Conservation (phyloP, 2,329 filamentous ascomycete genomes). For the Capronia coronata region DNA sequence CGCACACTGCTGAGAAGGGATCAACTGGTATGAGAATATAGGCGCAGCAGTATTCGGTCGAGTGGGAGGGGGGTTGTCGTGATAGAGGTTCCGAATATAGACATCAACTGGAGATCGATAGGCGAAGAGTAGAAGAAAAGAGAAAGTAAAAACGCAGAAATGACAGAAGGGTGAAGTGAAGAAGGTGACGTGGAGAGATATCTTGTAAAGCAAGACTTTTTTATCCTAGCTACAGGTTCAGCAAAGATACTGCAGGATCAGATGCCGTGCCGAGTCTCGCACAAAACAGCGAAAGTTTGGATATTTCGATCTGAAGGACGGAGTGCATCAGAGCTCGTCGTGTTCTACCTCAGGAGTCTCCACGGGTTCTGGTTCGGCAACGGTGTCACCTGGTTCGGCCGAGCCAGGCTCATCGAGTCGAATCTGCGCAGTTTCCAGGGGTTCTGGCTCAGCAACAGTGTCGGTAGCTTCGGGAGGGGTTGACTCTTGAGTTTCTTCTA, state of each 20-base stretch:
- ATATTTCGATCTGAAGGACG: not conserved
- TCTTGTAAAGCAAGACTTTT: not conserved
- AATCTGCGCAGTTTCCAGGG: constrained; percentile 4
- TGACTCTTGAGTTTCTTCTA: constrained; percentile 7
- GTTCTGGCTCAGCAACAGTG: constrained; percentile 8
- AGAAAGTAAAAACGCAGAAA: not conserved
- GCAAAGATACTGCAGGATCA: too few species aligned
- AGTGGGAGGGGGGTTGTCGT: too few species aligned
- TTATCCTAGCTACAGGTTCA: not conserved
- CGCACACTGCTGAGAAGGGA: too few species aligned
- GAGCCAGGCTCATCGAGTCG: not conserved
- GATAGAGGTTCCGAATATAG: not conserved
- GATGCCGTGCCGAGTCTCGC: not conserved
- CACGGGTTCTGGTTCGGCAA: constrained; percentile 11
- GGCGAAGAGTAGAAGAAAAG: not conserved
- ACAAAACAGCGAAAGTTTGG: not conserved
- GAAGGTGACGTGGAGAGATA: not conserved
- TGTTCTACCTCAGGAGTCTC: constrained; percentile 10
- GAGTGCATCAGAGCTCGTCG: constrained; percentile 19
- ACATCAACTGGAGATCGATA: not conserved
- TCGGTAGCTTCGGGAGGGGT: constrained; percentile 9
- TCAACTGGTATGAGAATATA: too few species aligned
- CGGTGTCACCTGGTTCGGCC: not conserved
- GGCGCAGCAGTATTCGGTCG: too few species aligned
- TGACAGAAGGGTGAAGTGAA: constrained; percentile 1